Evolutionary conservation across 768 basidiomycete species (phyloP), one percentile per base, ranked within the genome.

Genomic region (Naganishia randhawae): DNA sequence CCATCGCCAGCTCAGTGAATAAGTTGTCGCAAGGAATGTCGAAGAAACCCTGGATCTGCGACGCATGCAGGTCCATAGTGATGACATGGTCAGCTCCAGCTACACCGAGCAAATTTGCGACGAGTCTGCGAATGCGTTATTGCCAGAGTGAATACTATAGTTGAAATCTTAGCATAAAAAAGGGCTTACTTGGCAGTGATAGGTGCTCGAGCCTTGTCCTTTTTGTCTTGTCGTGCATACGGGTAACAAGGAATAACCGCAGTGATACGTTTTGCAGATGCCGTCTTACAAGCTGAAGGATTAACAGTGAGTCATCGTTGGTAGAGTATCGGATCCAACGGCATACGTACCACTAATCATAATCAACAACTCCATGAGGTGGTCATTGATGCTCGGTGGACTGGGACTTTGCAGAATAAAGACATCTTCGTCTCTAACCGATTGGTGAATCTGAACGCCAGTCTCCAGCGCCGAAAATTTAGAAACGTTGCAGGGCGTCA

Each of bases 21-120:
- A 98, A 87, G 90, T 99, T 98, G 85, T 99, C 96, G 75, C 97
- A 95, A 9, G 96, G 96, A 50, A 98, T 94, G 80, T 98, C 95
- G 81, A 99, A 99, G 83, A 99, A 99, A 7, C 96, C 96, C 82
- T 99, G 96, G 71, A 99, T 98, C 78, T 99, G 96, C 1, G 92
- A 95, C 35, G 96, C 96, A 78, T 99, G 95, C 68, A 98, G 83
- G 82, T 99, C 96, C 92, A 98, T 96, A 10, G 95, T 98, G 92
- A 98, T 95, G 77, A 98, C 89, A 83, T 98, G 96, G 83, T 97
- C 94, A 22, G 78, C 92, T 89, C 61, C 96, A 88, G 71, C 92
- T 85, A 81, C 80, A 89, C 77, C 77, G 69, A 98, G 85, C 88
- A 99, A 93, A 82, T 98, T 98, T 63, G 96, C 95, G 29, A 99